Evolutionary conservation across 306 rosid genomes (phyloP), one percentile per base, ranked within the genome.

Genomic region (Pueraria montana): DNA sequence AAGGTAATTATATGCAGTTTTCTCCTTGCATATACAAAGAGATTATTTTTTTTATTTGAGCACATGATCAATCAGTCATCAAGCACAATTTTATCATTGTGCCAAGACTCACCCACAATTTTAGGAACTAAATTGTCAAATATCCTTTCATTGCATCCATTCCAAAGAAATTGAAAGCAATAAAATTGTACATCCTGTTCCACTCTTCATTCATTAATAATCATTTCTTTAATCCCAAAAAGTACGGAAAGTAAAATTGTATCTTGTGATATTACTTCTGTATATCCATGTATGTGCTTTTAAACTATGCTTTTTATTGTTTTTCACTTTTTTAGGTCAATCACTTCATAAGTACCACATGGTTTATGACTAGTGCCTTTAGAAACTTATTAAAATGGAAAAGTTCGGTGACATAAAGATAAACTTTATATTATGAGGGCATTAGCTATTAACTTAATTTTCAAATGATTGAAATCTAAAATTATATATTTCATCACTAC

Each of bases 121-220:
- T n/a, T n/a, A n/a, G n/a, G n/a, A n/a, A n/a, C n/a, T n/a, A n/a
- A n/a, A n/a, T n/a, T n/a, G n/a, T n/a, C n/a, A n/a, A n/a, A n/a
- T n/a, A n/a, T n/a, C 27, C 55, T 50, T 40, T 58, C 27, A 66
- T 23, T 46, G 24, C 55, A 38, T 7, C 23, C 53, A 56, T 55
- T 75, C 32, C 18, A 52, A 52, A 55, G 12, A n/a, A 74, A 58
- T 40, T 59, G 70, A 16, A 56, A 78, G 36, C 45, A 77, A 76
- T 40, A 23, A 36, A 59, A 55, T 62, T 26, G 20, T 23, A 12
- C 32, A 14, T 58, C 42, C 14, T 40, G 48, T 58, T 58, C 65
- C 49, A 65, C 45, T 66, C 76, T 49, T 36, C 1, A 66, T 24
- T 53, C 26, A 34, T 27, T 30, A 66, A 34, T 8, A 67, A 52